Base-by-base conservation (phyloP, 768 basidiomycete genomes). In the Pleurotus tuoliensis region DNA sequence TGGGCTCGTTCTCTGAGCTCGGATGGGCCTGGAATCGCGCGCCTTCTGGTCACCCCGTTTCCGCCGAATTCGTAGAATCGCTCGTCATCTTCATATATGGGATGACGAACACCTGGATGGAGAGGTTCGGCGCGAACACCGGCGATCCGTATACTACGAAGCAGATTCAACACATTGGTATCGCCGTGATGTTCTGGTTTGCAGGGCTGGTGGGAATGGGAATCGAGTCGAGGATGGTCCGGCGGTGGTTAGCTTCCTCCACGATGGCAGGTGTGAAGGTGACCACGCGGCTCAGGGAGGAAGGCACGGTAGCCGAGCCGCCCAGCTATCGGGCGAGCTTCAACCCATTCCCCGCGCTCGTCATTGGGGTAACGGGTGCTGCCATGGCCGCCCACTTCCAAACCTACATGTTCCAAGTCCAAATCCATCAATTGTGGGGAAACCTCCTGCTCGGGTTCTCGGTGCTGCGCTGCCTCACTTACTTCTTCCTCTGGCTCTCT, bases 151-250 rank as follows among this genome's bases (percentile, higher is more conserved):
- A 81, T 72, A 90, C 90, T 1, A 89, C 93, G 22, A 96, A 94
- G 69, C 83, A 97, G 66, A 82, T 97, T 13, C 93, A 98, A 65
- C 96, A 98, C 64, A 95, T 96, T 55, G 82, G 88, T 55, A 97
- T 98, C 61, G 95, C 95, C 63, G 91, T 87, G 60, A 94, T 94
- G 93, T 97, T 94, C 70, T 95, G 92, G 84, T 95, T 93, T 64
- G 93, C 91, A 20, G 95, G 96, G 9, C 77, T 92, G 5, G 67
- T 94, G 2, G 94, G 73, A n/a, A 90, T 97, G 83, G 85, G 86
- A 3, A 82, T 98, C 58, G 96, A 98, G 72, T 90, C 90, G 7
- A 86, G 79, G 62, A 73, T 71, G 12, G 69, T 94, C 18, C 82
- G 92, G 11, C 76, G 76, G 57, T 92, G 92, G 85, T 75, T 97